Percentiles rank a stretch among this genome's conserved stretches.
Conservation (phyloP, 2,329 filamentous ascomycete genomes). For the Mycosphaerella sp. region DNA sequence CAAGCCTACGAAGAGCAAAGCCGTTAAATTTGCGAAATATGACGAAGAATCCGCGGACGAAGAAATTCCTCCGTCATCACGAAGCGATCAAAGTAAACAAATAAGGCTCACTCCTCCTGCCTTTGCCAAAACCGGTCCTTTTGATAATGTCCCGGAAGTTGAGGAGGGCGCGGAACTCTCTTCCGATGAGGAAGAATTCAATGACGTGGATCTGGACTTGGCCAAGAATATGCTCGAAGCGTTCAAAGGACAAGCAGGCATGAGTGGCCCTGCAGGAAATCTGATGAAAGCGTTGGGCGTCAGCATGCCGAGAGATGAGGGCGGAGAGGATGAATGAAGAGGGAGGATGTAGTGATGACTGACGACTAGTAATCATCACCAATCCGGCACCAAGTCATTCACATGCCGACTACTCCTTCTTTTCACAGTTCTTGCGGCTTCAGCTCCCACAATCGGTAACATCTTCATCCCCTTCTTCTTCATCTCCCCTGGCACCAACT, state of each 20-base stretch:
- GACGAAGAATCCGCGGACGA: slow-evolving; percentile 28
- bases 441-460: slow-evolving; percentile 43
- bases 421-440: slow-evolving; percentile 44
- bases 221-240: slow-evolving; percentile 87
- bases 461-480: slow-evolving; percentile 41
- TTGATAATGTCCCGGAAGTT: not conserved
- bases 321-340: slow-evolving; percentile 22
- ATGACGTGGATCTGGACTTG: slow-evolving; percentile 78
- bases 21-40: slow-evolving; percentile 22
- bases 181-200: slow-evolving; percentile 48
- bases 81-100: not conserved
- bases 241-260: slow-evolving; percentile 82
- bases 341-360: not conserved
- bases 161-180: slow-evolving; percentile 29
- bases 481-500: slow-evolving; percentile 44
- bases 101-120: slow-evolving; percentile 2
- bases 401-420: slow-evolving; percentile 38
- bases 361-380: slow-evolving; percentile 21
- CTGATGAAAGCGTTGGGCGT: slow-evolving; percentile 81
- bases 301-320: slow-evolving; percentile 71
- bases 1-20: slow-evolving; percentile 1
- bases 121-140: slow-evolving; percentile 1
- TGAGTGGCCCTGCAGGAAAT: slow-evolving; percentile 80
- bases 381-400: slow-evolving; percentile 47
- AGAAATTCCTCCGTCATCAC: slow-evolving; percentile 36